These are phyloP conservation scores for Vickermania ingenoplastis DNA, from an alignment of 208 protist species.

Conservation along the genomic window DNA sequence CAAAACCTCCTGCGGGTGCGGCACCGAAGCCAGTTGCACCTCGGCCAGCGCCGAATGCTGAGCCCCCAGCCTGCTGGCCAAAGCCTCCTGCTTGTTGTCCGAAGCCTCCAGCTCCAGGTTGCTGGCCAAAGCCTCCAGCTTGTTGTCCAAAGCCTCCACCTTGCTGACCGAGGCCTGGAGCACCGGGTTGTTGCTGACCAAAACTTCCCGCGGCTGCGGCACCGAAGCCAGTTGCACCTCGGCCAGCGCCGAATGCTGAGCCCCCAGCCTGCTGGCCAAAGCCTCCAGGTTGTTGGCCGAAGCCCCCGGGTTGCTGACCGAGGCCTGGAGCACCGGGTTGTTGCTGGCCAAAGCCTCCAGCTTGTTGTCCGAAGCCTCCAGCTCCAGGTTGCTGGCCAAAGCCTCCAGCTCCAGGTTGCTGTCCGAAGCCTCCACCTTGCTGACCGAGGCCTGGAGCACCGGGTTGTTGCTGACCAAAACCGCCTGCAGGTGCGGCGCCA, in stretches of 20 bases:
- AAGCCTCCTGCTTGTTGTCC: conserved; percentile 20
- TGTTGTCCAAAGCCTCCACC: conserved; percentile 31
- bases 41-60: conserved; percentile 16
- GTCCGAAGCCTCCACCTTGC: conserved; percentile 24
- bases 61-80: conserved; percentile 11
- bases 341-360: conserved; percentile 26
- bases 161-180: conserved; percentile 18
- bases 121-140: conserved; percentile 15
- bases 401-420: conserved; percentile 12
- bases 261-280: conserved; percentile 25
- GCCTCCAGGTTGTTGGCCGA: too few relatives aligned
- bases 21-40: conserved; percentile 18
- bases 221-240: conserved; percentile 16
- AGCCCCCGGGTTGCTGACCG: conserved; percentile 14
- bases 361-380: conserved; percentile 21
- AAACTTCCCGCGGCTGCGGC: conserved; percentile 16
- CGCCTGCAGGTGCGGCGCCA: conserved; percentile 10
- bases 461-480: conserved; percentile 27
- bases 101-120: conserved; percentile 26
- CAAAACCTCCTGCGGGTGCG: conserved; percentile 18
- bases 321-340: conserved; percentile 23
- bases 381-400: conserved; percentile 18
- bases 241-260: too few relatives aligned
- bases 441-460: conserved; percentile 19
- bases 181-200: conserved; percentile 19